phyloP scores from a whole-genome alignment of 495 filamentous ascomycete genomes.

The Penicillium diatomitis region DNA sequence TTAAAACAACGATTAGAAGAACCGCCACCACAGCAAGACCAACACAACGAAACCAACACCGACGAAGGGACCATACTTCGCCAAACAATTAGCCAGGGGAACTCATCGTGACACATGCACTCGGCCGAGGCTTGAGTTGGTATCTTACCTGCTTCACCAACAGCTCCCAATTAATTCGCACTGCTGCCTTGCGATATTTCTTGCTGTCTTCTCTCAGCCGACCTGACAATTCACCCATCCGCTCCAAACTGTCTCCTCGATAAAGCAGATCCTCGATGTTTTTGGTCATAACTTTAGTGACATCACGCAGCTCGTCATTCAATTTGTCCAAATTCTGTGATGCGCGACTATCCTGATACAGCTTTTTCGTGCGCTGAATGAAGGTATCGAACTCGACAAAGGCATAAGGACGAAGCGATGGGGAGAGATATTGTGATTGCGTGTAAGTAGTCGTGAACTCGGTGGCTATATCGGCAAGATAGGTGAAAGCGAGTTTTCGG shows the following conservation, averaged over 20 bases:
- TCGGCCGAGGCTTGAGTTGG: not conserved
- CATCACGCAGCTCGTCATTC: constrained; percentile 93
- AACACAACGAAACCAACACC: constrained; percentile 70
- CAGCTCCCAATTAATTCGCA: constrained; percentile 97
- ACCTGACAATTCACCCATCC: constrained; percentile 91
- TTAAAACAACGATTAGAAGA: constrained; percentile 50
- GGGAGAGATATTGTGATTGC: constrained; percentile 57
- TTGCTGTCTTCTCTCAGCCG: constrained; percentile 82
- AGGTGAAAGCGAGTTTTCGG: constrained; percentile 97
- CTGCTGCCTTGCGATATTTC: constrained; percentile 87
- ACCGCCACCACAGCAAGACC: constrained; percentile 83
- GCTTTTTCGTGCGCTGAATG: constrained; percentile 84
- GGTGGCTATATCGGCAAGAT: constrained; percentile 81
- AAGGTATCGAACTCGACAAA: constrained; percentile 98
- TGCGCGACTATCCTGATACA: constrained; percentile 88
- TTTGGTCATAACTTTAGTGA: constrained; percentile 99
- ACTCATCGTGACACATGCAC: not conserved
- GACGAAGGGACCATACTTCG: constrained; percentile 77
- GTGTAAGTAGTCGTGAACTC: constrained; percentile 90
- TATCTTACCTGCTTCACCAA: constrained; percentile 73
- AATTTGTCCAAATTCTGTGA: constrained; percentile 77
- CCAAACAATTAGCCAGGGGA: constrained; percentile 12
- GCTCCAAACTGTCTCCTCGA: constrained; percentile 85
- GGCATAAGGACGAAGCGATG: constrained; percentile 78
- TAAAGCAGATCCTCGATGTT: constrained; percentile 99